Evolutionary conservation across 495 filamentous ascomycete genomes (phyloP).

Genomic region (Pseudotulostoma volvatum): DNA sequence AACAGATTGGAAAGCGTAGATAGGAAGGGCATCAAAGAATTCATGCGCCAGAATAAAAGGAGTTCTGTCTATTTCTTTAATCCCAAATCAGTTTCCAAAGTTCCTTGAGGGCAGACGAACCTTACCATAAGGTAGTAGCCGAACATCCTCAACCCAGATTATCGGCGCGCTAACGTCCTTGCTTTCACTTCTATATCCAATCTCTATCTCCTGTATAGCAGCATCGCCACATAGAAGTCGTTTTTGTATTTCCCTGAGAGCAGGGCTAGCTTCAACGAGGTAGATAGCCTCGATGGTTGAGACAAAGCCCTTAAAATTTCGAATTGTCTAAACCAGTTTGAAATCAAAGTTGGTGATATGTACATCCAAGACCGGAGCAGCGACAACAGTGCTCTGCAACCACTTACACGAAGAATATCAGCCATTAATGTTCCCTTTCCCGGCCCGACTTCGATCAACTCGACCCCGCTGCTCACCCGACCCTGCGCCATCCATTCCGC

Average conservation of each 20-base stretch:
- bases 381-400: not conserved
- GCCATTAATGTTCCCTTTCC: conserved; percentile 94
- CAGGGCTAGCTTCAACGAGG: conserved; percentile 73
- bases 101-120: conserved; percentile 1
- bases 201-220: conserved; percentile 49
- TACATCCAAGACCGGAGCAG: not conserved
- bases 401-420: conserved; percentile 73
- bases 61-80: conserved; percentile 33
- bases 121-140: conserved; percentile 56
- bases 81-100: conserved; percentile 1
- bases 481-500: conserved; percentile 94
- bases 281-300: conserved; percentile 71
- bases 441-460: conserved; percentile 85
- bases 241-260: conserved; percentile 60
- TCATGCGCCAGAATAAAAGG: conserved; percentile 94
- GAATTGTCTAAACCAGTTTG: conserved; percentile 47
- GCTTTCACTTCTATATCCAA: conserved; percentile 59
- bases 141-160: conserved; percentile 83
- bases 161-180: conserved; percentile 57
- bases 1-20: conserved; percentile 80
- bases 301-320: conserved; percentile 61
- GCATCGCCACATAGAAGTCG: conserved; percentile 66
- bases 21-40: conserved; percentile 97
- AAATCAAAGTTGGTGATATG: not conserved
- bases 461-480: conserved; percentile 46